Evolutionary conservation across 208 protist species (phyloP), one percentile per base, ranked within the genome.

Genomic region (Acanthamoeba triangularis): DNA sequence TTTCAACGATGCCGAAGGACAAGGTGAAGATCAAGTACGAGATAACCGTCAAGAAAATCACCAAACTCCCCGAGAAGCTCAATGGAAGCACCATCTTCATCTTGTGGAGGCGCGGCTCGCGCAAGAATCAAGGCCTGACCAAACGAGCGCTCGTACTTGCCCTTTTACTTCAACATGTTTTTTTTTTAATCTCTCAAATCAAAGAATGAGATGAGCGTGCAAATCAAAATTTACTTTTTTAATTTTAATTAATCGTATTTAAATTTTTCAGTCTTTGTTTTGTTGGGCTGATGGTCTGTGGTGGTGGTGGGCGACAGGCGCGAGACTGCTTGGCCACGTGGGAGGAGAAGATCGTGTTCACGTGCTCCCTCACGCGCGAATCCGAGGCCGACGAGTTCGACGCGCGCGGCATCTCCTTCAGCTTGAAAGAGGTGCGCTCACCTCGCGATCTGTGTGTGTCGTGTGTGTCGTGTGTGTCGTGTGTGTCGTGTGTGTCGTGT

Each of bases 21-120:
- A 94, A 80, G 33, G 49, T 94, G 30, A 94, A 94, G 67, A 94
- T 94, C 8, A 94, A 80, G 49, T 94, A 84, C 69, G 59, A 82
- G 65, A 80, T 94, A 10, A 94, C 90, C 8, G 65, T 94, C 33
- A 94, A 94, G 67, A 74, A 59, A 61, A 59, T 80, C 20, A 44
- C 90, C 8, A 80, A 74, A 30, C 56, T 94, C 13, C 90, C 90
- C 11, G 90, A 94, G 28, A 94, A 94, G 90, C 47, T 94, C 14
- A 94, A 94, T 59, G 90, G 90, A n/a, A 82, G 90, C 67, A 94
- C 90, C 20, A 41, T 94, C 30, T 94, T 94, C 67, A 33, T 94
- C 37, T 23, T 80, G n/a, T 94, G 90, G 90, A 23, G 90, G 30
- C 61, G 90, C 23, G 90, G 90, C 37, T 94, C 90, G 44, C 37